phyloP scores from a whole-genome alignment of 2,329 filamentous ascomycete species.

The Paracorniculantispora psalliotae region DNA sequence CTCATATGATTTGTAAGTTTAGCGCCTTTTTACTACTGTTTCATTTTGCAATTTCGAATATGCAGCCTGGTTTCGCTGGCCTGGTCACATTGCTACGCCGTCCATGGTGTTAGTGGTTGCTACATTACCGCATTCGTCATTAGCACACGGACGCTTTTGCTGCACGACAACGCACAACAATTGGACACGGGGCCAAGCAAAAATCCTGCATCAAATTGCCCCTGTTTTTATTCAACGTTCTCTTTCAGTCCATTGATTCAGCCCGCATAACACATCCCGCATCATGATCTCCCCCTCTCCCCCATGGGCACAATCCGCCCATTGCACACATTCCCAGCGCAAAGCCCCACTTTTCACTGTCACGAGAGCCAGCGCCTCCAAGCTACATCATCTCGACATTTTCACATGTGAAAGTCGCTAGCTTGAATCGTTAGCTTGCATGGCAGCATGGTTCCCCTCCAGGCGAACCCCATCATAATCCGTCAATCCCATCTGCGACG shows the following conservation, averaged over 20 bases:
- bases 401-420: conserved; percentile 20
- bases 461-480: neutral
- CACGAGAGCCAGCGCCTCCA: conserved; percentile 13
- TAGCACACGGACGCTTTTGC: neutral
- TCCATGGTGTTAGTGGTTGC: neutral
- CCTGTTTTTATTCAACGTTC: neutral
- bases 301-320: conserved; percentile 14
- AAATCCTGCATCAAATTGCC: neutral
- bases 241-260: neutral
- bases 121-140: neutral
- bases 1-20: conserved; percentile 32
- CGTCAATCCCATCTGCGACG: neutral
- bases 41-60: neutral
- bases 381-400: conserved; percentile 11
- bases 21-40: conserved; percentile 7
- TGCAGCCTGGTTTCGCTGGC: neutral
- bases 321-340: conserved; percentile 3
- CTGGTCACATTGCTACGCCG: neutral
- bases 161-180: too few relatives aligned
- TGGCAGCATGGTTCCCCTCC: too few relatives aligned
- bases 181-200: neutral
- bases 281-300: conserved; percentile 15
- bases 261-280: conserved; percentile 12
- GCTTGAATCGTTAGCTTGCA: conserved; percentile 7
- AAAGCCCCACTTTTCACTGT: conserved; percentile 13